phyloP scores from a whole-genome alignment of 1,284 basidiomycete species.

The Cryptococcus sp. region DNA sequence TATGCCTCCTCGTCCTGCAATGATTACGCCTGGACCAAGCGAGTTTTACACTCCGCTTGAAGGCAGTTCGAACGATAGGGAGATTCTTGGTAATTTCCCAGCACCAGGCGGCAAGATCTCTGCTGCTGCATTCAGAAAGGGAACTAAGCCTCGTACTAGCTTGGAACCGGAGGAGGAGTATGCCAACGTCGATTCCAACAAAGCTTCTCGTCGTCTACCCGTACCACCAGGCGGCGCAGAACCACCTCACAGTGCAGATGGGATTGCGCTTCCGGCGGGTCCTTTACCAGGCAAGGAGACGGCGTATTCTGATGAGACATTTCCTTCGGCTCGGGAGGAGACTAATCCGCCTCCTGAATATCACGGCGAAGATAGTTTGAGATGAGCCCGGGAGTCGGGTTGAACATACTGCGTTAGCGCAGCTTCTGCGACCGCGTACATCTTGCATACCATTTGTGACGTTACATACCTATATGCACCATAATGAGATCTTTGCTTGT shows the following conservation, averaged over 20 bases:
- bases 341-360: conserved; percentile 11
- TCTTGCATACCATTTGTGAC: no score
- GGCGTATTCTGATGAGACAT: conserved; percentile 2
- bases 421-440: no score
- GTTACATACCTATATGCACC: no score
- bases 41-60: conserved; percentile 22
- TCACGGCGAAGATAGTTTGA: conserved; percentile 5
- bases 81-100: conserved; percentile 1
- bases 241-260: conserved; percentile 3
- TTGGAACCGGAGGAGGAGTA: conserved; percentile 12
- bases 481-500: no score
- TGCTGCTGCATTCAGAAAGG: conserved; percentile 35
- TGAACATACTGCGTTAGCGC: no score
- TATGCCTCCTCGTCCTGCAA: conserved; percentile 5
- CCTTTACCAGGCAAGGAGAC: conserved; percentile 1
- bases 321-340: background rate
- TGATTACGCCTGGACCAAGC: conserved; percentile 11
- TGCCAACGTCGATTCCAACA: conserved; percentile 1
- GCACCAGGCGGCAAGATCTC: conserved; percentile 34
- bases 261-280: conserved; percentile 11
- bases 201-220: conserved; percentile 19
- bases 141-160: conserved; percentile 19
- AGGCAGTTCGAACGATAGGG: conserved; percentile 2
- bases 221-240: conserved; percentile 10
- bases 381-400: background rate